phyloP scores from a whole-genome alignment of 2,329 filamentous ascomycete species.

The Nemania sp. region DNA sequence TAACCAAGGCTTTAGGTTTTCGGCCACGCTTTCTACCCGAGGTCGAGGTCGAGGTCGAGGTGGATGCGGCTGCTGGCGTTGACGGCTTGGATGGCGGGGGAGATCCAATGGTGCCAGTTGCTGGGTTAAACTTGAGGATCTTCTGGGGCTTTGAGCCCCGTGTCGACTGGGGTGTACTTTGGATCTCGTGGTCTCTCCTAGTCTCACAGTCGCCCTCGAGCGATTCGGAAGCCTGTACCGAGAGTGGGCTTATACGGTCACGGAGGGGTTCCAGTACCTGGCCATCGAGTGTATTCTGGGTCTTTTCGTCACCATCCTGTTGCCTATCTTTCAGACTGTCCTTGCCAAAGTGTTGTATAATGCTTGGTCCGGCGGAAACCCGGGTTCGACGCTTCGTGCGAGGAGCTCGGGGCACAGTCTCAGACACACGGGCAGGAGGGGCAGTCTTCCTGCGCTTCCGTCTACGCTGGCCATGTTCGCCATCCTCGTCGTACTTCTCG shows the following conservation, averaged over 20 bases:
- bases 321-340: conserved; percentile 9
- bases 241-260: neutral
- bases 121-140: conserved; percentile 60
- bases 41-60: neutral
- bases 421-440: conserved; percentile 31
- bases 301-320: neutral
- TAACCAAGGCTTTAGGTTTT: conserved; percentile 49
- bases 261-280: conserved; percentile 1
- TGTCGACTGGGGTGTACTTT: conserved; percentile 14
- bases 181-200: neutral
- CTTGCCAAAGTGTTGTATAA: conserved; percentile 26
- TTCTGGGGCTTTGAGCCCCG: conserved; percentile 49
- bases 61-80: conserved; percentile 21
- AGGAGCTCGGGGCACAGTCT: conserved; percentile 14
- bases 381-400: conserved; percentile 25
- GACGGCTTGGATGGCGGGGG: conserved; percentile 59
- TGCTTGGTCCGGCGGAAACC: conserved; percentile 25
- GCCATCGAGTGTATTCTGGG: conserved; percentile 9
- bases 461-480: conserved; percentile 37
- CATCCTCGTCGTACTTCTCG: conserved; percentile 31
- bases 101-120: conserved; percentile 65
- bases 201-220: neutral
- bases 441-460: conserved; percentile 52
- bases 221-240: neutral
- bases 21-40: conserved; percentile 42